These are phyloP conservation scores for Lotmaria passim DNA, from an alignment of 208 protist species.

Conservation along the genomic window DNA sequence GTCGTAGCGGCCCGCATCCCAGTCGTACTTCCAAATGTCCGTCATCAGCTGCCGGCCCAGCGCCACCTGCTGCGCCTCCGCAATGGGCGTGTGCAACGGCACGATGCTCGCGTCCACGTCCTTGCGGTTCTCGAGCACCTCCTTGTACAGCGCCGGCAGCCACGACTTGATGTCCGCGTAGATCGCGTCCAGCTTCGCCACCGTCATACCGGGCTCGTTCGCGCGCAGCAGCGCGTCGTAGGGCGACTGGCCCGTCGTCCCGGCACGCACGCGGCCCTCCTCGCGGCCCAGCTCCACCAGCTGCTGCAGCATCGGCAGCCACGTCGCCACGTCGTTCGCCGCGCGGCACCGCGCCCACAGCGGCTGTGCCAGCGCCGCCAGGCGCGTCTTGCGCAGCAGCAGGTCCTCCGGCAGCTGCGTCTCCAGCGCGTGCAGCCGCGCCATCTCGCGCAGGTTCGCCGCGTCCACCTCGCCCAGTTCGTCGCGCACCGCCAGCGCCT, in stretches of 20 bases:
- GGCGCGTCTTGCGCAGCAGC: conserved; percentile 40
- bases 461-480: conserved; percentile 38
- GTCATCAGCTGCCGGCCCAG: conserved; percentile 42
- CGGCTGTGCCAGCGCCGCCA: conserved; percentile 36
- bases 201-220: conserved; percentile 75
- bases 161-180: conserved; percentile 68
- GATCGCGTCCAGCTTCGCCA: conserved; percentile 43
- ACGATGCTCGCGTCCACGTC: conserved; percentile 20
- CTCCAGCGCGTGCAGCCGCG: conserved; percentile 23
- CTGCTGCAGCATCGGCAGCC: conserved; percentile 57
- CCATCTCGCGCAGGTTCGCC: conserved; percentile 67
- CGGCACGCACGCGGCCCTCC: conserved; percentile 37
- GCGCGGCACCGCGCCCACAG: conserved; percentile 44
- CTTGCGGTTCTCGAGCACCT: conserved; percentile 46
- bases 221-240: conserved; percentile 71
- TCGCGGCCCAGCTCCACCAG: conserved; percentile 50
- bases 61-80: conserved; percentile 36
- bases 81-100: conserved; percentile 37
- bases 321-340: conserved; percentile 58
- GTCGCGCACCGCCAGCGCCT: neutral
- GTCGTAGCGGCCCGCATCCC: conserved; percentile 75
- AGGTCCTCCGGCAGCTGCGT: conserved; percentile 46
- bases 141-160: conserved; percentile 59
- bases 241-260: conserved; percentile 1
- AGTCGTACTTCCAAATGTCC: conserved; percentile 68